Base-by-base conservation (phyloP, 495 filamentous ascomycete genomes). In the Penicillium chermesinum region DNA sequence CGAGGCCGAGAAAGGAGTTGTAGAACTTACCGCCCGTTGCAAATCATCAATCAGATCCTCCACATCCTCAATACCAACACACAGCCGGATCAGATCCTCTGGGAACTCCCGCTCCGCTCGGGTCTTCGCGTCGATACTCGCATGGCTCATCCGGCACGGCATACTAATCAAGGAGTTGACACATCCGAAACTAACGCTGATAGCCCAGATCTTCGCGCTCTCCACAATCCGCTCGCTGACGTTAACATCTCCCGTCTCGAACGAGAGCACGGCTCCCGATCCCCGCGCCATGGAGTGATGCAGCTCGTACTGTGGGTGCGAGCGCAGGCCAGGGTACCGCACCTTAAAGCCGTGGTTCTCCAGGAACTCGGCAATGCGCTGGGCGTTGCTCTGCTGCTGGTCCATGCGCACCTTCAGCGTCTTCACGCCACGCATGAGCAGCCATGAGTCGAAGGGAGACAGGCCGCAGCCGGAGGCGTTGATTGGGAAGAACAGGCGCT, bases 81-180 rank as follows among this genome's bases (percentile, higher is more conserved):
- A 98, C 50, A 98, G 66, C 45, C 93, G 74, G 48, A 98, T 96
- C 36, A 98, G 82, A 68, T 98, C 93, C 69, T 98, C 93, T 14
- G 93, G 93, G 80, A 98, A 84, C 41, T 85, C 82, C 54, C 93
- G 77, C 70, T 98, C 91, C 61, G 79, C 71, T 57, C 93, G 76
- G 47, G 91, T 96, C 75, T 93, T 91, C 50, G 86, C 87, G 65
- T 97, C 94, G 64, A 98, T 98, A 62, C 90, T 96, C 16, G 93
- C 93, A 72, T 98, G 93, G 67, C 94, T 97, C 93, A 98, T 98
- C 50, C 87, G 88, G 60, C 93, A 98, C 9, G 93, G 93, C 93
- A 98, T 95, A 69, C 89, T 95, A 67, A 98, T 98, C 67, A 98
- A 66, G 70, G 87, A 93, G 69, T 98, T 98, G 37, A 98, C 94